Conservation (phyloP, 371 early-diverging fungal genomes). For the Circinella minor region DNA sequence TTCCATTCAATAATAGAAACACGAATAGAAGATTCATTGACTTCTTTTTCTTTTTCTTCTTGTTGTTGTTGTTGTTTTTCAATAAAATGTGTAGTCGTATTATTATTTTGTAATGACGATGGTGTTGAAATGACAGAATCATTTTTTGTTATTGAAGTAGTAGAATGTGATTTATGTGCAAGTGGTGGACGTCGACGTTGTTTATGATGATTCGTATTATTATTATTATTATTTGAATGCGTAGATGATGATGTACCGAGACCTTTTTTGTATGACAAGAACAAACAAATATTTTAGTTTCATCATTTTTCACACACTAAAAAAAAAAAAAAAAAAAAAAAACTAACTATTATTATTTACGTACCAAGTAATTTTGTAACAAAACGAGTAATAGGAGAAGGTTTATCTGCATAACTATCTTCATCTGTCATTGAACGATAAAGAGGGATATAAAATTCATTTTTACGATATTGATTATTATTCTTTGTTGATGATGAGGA, state of each 20-base stretch:
- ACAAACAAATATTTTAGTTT: conserved; percentile 9
- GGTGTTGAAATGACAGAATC: conserved; percentile 25
- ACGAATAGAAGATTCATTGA: neutral
- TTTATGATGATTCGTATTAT: conserved; percentile 1
- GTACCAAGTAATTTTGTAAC: conserved; percentile 28
- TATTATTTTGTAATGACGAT: conserved; percentile 8
- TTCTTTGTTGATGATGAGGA: neutral
- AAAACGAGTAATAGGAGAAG: conserved; percentile 30
- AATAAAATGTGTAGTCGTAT: no score
- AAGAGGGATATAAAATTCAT: conserved; percentile 19
- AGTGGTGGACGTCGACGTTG: conserved; percentile 19
- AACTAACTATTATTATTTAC: neutral
- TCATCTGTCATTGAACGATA: conserved; percentile 32
- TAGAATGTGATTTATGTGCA: conserved; percentile 31
- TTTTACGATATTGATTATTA: neutral
- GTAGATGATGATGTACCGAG: conserved; percentile 9
- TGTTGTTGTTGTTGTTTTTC: conserved; percentile 2
- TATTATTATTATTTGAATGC: neutral
- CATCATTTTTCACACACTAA: neutral
- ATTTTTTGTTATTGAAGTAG: conserved; percentile 32
- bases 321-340: conserved; percentile 4
- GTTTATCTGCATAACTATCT: conserved; percentile 22
- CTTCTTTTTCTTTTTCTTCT: neutral
- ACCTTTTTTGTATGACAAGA: neutral
- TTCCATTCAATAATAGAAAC: conserved; percentile 13